Conservation (phyloP, 495 filamentous ascomycete species). For the Entonaema liquescens region DNA sequence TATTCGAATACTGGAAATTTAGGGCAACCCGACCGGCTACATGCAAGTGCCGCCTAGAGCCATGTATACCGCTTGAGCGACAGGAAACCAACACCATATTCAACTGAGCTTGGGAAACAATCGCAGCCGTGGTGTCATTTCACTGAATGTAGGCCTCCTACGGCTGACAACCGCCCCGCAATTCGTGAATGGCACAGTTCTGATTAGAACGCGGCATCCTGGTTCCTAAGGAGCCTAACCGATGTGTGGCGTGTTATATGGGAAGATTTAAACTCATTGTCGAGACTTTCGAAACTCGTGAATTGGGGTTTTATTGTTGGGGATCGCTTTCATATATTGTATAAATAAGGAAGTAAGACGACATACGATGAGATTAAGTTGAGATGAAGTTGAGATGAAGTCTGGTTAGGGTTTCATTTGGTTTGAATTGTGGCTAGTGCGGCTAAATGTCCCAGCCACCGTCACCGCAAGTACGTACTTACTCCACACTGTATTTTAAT, state of each 20-base stretch:
- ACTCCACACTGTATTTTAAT: too few relatives aligned
- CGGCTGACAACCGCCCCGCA: neutral
- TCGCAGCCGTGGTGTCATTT: neutral
- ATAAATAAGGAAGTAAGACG: neutral
- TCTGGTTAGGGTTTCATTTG: constrained; percentile 21
- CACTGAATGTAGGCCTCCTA: neutral
- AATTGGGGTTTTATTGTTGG: neutral
- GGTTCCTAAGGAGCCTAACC: too few relatives aligned
- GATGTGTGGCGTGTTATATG: too few relatives aligned
- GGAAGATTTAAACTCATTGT: neutral
- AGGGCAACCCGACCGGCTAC: neutral
- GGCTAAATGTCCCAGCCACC: neutral
- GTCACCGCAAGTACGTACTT: too few relatives aligned
- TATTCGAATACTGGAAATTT: neutral
- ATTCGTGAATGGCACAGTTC: neutral
- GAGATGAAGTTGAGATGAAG: constrained; percentile 21
- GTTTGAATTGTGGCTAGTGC: neutral
- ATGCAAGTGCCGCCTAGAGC: neutral
- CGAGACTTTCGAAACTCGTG: neutral
- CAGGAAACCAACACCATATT: neutral
- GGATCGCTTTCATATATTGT: neutral
- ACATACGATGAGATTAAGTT: neutral
- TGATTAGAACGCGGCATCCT: too few relatives aligned
- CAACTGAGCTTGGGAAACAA: neutral
- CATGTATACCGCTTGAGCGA: neutral